Evolutionary conservation across 129 eudicot genomes (phyloP), one percentile per base, ranked within the genome.

Genomic region (Scalesia atractyloides): DNA sequence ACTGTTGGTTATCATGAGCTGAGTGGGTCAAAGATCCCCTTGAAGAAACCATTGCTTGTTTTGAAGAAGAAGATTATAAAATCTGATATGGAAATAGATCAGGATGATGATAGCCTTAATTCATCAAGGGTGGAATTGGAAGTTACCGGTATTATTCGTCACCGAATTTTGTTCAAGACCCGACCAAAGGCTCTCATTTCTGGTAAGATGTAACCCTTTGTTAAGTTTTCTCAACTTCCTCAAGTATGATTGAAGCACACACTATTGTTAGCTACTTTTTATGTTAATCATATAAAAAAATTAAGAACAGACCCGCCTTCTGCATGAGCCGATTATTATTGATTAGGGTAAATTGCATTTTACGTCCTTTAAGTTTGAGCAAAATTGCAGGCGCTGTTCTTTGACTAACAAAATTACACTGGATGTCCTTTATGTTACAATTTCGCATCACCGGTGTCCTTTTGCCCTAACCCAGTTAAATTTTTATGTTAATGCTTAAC

Each of bases 1-100:
- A 88, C 94, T 2, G 86, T 91, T 49, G 99, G 97, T 30, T 95
- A 95, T 83, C 99, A 95, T 83, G 99, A 95, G 75, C 64, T 95
- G 85, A 88, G 78, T 33, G 99, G 99, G 33, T 83, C 99, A n/a
- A 95, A 88, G 82, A 83, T 90, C 77, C 80, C 84, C 14, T 56
- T 95, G 80, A 95, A 91, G 88, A 95, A 95, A 72, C 99, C 99
- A 1, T 74, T 95, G 54, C 71, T 95, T 60, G 99, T 95, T 63
- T 65, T 95, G 86, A 95, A 84, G 87, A 76, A 74, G 69, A 95
- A 88, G 79, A 64, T 58, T 11, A 80, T 79, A 46, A 81, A 56
- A 52, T 52, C 82, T 5, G 82, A 49, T 39, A 74, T 51, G 66
- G 81, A 54, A 20, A 67, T 34, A 39, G 81, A 77, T 18, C 80